Base-by-base conservation (phyloP, 495 filamentous ascomycete genomes). In the Ramalina intermedia region DNA sequence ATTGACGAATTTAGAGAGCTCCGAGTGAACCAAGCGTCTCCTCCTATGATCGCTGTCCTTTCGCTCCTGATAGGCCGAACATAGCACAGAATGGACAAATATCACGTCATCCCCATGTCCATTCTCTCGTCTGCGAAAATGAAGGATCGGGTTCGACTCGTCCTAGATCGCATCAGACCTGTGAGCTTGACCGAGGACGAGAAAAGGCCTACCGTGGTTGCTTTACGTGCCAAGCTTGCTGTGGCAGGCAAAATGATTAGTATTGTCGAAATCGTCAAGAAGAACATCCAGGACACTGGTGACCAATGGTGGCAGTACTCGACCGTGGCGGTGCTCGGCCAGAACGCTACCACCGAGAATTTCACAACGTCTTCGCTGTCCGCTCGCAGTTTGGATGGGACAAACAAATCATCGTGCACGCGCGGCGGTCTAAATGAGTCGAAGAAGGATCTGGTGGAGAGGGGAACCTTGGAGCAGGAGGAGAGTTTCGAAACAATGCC, bases 181-280 rank as follows among this genome's bases (percentile, higher is more conserved):
- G 41, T 66, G 2, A 55, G 27, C 33, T 36, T 57, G 24, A 46
- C 50, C 40, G 38, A 50, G 14, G 35, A 44, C 3, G 51, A 46
- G 9, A 27, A 42, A 5, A 66, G 66, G 43, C 55, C 68, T 2
- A 48, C 27, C 6, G 38, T 71, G 14, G 56, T 70, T 43, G 43
- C 74, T 11, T 55, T 84, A 14, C 67, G 69, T 50, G 76, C 79
- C 21, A 76, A 74, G 54, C 67, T 69, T 6, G 46, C 55, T 5
- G 67, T 66, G 2, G 67, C 73, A 5, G 61, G 65, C 53, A 87
- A 86, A 59, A 66, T 81, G 45, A 71, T 84, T 49, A 77, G 72
- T 13, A 69, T 85, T 20, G 68, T 71, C 26, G 82, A 85, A 62
- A 76, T 85, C 14, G 66, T 74, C 12, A 81, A 81, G 54, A 65